phyloP scores from a whole-genome alignment of 768 basidiomycete genomes.

The Rubroboletus satanas region DNA sequence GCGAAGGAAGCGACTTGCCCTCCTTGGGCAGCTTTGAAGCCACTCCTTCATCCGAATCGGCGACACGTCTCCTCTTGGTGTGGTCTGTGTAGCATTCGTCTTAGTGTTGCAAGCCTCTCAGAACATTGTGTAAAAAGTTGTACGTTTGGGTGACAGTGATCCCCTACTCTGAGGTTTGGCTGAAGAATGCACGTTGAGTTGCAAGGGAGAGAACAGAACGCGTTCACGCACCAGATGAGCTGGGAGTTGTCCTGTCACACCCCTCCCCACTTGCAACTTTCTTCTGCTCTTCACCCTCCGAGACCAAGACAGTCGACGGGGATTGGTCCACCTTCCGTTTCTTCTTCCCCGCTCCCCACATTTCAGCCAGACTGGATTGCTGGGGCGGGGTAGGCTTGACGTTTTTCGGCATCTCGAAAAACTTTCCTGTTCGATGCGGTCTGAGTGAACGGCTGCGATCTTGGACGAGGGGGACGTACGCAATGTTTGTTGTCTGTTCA shows the following conservation, averaged over 20 bases:
- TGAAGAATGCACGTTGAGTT: constrained; percentile 8
- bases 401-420: constrained; percentile 69
- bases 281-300: constrained; percentile 26
- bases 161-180: constrained; percentile 40
- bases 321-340: constrained; percentile 24
- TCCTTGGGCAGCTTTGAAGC: constrained; percentile 1
- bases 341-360: constrained; percentile 61
- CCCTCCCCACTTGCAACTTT: constrained; percentile 16
- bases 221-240: constrained; percentile 12
- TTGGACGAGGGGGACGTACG: constrained; percentile 36
- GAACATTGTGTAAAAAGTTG: background rate
- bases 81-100: constrained; percentile 21
- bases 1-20: background rate
- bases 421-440: constrained; percentile 49
- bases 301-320: constrained; percentile 16
- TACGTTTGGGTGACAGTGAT: constrained; percentile 22
- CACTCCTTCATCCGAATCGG: constrained; percentile 53
- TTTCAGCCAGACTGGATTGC: constrained; percentile 72
- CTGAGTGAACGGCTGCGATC: background rate
- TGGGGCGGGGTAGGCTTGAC: constrained; percentile 66
- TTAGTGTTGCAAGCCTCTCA: background rate
- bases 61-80: constrained; percentile 50
- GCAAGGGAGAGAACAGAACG: background rate
- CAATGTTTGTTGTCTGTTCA: constrained; percentile 74
- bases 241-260: background rate